phyloP scores from a whole-genome alignment of 305 asterid species.

The Solanum hybrid region DNA sequence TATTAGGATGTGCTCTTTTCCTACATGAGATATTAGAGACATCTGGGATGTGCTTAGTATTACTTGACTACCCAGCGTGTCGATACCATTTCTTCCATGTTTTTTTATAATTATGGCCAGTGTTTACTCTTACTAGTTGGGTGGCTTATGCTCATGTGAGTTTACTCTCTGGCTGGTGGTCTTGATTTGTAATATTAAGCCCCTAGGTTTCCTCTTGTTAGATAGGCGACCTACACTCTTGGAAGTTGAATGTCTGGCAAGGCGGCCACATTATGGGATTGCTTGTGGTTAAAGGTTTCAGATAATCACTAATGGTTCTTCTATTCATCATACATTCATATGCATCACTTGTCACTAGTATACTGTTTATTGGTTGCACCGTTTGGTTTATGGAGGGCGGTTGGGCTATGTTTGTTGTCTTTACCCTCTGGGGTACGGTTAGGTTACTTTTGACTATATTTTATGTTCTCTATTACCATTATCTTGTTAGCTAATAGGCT shows the following conservation, averaged over 20 bases:
- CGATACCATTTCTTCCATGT: neutral
- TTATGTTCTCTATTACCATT: neutral
- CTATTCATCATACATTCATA: neutral
- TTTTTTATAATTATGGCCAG: neutral
- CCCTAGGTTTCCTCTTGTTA: neutral
- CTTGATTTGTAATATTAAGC: neutral
- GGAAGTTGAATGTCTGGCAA: neutral
- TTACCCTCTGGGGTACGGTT: neutral
- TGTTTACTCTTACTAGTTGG: neutral
- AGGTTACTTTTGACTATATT: neutral
- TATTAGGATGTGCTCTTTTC: neutral
- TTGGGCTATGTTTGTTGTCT: neutral
- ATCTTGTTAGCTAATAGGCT: neutral
- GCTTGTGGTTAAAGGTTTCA: neutral
- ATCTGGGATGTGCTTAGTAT: neutral
- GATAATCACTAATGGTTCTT: neutral
- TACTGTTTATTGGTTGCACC: no score
- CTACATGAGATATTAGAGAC: neutral
- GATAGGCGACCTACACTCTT: no score
- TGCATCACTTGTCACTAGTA: neutral
- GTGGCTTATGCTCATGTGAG: neutral
- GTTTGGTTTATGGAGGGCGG: neutral
- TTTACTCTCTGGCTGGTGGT: neutral
- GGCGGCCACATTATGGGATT: neutral
- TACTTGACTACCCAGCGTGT: neutral